Percentiles rank a stretch among this genome's conserved stretches.
phyloP scores from a whole-genome alignment of 2,329 filamentous ascomycete species.

The Hymenoscyphus occultus region DNA sequence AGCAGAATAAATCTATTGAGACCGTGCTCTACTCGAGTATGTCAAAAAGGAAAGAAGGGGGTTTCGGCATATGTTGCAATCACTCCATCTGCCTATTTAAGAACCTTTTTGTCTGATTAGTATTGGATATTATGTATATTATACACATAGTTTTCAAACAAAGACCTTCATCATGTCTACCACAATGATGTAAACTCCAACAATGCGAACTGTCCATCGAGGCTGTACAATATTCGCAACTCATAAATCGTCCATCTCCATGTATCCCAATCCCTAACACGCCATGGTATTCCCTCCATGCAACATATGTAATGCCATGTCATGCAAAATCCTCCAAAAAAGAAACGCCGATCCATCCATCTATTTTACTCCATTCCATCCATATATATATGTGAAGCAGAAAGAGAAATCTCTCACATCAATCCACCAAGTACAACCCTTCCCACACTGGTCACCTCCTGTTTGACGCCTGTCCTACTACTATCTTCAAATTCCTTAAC shows the following conservation, averaged over 20 bases:
- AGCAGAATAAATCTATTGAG: no score
- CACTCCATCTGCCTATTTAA: no score
- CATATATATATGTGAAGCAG: slow-evolving; percentile 7
- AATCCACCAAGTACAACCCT: slow-evolving; percentile 87
- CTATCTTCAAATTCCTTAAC: slow-evolving; percentile 92
- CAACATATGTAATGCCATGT: neutral
- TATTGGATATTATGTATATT: neutral
- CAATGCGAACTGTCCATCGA: neutral
- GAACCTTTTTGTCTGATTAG: neutral
- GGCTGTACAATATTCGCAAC: neutral
- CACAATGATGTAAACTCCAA: neutral
- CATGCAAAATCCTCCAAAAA: neutral
- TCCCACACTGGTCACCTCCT: slow-evolving; percentile 79
- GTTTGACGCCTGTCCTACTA: slow-evolving; percentile 70
- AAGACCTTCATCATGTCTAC: neutral
- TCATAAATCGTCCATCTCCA: slow-evolving; percentile 21
- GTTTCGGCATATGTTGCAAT: no score
- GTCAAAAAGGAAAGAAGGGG: no score
- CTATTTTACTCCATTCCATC: slow-evolving; percentile 8
- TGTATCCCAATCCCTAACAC: slow-evolving; percentile 17
- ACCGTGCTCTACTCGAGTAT: no score
- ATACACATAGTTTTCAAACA: neutral
- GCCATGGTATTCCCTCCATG: neutral
- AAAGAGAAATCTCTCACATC: slow-evolving; percentile 48
- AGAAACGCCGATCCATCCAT: neutral